Conservation (phyloP, 202 grass and related monocot genomes). For the Zizania palustris region DNA sequence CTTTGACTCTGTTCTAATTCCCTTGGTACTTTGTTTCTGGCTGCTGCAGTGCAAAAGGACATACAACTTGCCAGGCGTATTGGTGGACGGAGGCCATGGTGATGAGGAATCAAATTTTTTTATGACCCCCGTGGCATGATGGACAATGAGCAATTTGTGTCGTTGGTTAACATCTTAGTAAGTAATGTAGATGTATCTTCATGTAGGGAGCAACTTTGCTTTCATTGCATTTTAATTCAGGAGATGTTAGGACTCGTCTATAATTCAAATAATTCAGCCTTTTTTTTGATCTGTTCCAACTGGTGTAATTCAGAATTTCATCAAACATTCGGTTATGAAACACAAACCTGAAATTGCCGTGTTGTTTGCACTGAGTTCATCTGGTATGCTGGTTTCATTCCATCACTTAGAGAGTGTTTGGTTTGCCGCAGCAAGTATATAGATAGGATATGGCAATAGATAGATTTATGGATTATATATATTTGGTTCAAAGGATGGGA, state of each 20-base stretch:
- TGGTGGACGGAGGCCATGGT: conserved; percentile 52
- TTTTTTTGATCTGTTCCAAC: background rate
- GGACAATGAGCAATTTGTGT: conserved; percentile 8
- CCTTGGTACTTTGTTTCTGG: background rate
- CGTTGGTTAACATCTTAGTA: background rate
- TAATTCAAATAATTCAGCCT: background rate
- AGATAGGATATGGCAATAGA: too few species aligned
- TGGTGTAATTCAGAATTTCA: background rate
- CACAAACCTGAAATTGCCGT: background rate
- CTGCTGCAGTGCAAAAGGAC: conserved; percentile 79
- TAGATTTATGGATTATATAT: too few species aligned
- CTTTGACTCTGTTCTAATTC: background rate
- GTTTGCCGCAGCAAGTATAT: too few species aligned
- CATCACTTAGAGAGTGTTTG: too few species aligned
- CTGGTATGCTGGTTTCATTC: background rate
- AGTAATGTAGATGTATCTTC: conserved; percentile 37
- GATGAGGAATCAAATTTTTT: conserved; percentile 15
- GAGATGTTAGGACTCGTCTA: background rate
- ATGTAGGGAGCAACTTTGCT: background rate
- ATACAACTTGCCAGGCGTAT: conserved; percentile 84
- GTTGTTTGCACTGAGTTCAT: background rate
- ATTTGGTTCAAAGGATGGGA: too few species aligned
- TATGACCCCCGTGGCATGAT: background rate
- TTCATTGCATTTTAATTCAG: background rate
- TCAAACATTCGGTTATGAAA: background rate